Evolutionary conservation across 2,329 filamentous ascomycete species (phyloP).

Genomic region (Tolypocladium tundrense): DNA sequence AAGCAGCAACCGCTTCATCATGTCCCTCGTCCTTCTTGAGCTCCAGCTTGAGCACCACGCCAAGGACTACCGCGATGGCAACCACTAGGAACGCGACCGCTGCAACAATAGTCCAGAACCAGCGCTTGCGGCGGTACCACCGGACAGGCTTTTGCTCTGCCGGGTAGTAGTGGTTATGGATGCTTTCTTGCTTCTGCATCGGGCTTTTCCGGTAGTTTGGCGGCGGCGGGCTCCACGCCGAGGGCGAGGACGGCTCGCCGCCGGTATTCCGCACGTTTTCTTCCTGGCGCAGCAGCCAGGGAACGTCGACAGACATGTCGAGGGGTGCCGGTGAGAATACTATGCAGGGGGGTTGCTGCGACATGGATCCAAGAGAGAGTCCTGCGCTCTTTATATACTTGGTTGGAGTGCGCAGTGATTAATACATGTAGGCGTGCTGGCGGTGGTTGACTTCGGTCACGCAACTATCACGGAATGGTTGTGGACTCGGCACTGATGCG

Average conservation of each 20-base stretch:
- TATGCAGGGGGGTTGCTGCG: background rate
- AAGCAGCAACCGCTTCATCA: background rate
- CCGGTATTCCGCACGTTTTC: background rate
- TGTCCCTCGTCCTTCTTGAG: background rate
- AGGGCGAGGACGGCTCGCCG: background rate
- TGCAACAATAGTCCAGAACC: conserved; percentile 3
- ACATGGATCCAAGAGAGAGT: background rate
- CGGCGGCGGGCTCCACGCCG: background rate
- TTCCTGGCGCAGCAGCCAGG: background rate
- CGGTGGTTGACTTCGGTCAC: background rate
- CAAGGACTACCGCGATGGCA: conserved; percentile 3
- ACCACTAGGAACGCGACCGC: conserved; percentile 3
- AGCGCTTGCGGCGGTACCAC: conserved; percentile 8
- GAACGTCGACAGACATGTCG: background rate
- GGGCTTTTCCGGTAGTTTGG: background rate
- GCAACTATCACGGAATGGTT: background rate
- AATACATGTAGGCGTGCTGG: background rate
- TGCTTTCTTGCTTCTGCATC: background rate
- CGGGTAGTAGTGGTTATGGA: conserved; percentile 10
- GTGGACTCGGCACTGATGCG: background rate
- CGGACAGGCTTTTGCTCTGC: background rate
- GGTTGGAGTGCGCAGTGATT: background rate
- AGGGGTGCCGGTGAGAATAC: background rate
- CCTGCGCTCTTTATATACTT: background rate
- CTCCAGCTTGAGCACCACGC: conserved; percentile 8